Evolutionary conservation across 73 alveolate species (phyloP).

Genomic region (Paramecium caudatum): DNA sequence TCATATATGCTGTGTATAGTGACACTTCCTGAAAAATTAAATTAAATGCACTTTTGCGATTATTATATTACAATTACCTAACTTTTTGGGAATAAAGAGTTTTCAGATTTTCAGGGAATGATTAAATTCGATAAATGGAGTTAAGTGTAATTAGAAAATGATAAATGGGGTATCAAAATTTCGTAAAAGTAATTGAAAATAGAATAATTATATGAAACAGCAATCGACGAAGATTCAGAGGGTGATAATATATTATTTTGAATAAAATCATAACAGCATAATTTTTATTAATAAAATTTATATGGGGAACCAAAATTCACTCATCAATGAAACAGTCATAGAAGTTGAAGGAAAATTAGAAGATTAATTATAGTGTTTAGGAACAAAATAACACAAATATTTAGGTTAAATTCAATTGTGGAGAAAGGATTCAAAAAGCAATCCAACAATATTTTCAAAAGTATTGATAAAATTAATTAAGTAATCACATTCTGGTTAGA

Average conservation of each 20-base stretch:
- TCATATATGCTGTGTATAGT: slow-evolving; percentile 37
- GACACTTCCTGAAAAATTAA: background rate
- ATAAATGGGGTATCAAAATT: slow-evolving; percentile 58
- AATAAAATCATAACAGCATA: slow-evolving; percentile 54
- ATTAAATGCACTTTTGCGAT: slow-evolving; percentile 32
- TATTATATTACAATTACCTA: slow-evolving; percentile 25
- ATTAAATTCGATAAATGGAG: slow-evolving; percentile 4
- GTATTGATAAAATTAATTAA: background rate
- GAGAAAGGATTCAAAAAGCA: slow-evolving; percentile 38
- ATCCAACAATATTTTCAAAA: slow-evolving; percentile 12
- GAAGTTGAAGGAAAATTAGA: slow-evolving; percentile 37
- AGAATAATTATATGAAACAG: slow-evolving; percentile 46
- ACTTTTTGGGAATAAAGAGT: slow-evolving; percentile 34
- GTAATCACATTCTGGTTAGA: slow-evolving; percentile 20
- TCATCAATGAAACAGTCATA: background rate
- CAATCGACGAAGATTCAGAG: slow-evolving; percentile 20
- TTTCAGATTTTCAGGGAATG: slow-evolving; percentile 52
- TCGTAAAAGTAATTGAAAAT: background rate
- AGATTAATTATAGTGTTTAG: slow-evolving; percentile 9
- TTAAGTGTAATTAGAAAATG: background rate
- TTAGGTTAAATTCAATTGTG: slow-evolving; percentile 4
- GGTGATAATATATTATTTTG: no score
- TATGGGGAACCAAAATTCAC: slow-evolving; percentile 4
- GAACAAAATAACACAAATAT: slow-evolving; percentile 25
- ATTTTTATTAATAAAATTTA: background rate